Evolutionary conservation across 495 filamentous ascomycete species (phyloP), one percentile per base, ranked within the genome.

Genomic region (Aspergillus funiculosus): DNA sequence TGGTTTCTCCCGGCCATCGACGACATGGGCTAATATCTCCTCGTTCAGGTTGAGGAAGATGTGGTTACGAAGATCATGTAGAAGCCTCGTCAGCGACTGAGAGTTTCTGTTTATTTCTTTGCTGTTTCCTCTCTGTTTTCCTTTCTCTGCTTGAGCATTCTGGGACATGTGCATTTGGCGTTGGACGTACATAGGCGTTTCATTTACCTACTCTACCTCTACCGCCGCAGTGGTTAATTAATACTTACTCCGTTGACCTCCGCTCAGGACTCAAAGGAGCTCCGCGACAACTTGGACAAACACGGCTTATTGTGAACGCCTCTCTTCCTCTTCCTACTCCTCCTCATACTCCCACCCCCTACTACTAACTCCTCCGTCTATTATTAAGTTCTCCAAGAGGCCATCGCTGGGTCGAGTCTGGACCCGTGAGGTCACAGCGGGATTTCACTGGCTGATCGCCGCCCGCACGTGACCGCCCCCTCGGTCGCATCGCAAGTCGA

Each of bases 1-100:
- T n/a, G n/a, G n/a, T n/a, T n/a, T 35, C 26, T 50, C 9, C 25
- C 38, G 36, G 40, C 43, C 42, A 30, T 47, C 44, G 28, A 15
- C 43, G 54, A 54, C 44, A 61, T 61, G 58, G 67, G 73, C 78
- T 86, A 81, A 85, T 77, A 64, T 64, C 50, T 48, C 47, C 61
- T 59, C 66, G 62, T 63, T 72, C 81, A 94, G 89, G 87, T 92
- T 71, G 88, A 94, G 74, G 89, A 94, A 73, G 89, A 95, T 64
- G 73, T 75, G 62, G 81, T 96, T 66, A 92, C 88, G 52, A 94
- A 89, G 76, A 87, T 96, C 69, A 89, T 90, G 86, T 94, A 86
- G 77, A 67, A 41, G 54, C 46, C 49, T 54, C 54, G 48, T 56
- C 37, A 39, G 20, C 38, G 37, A 50, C 31, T 50, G 44, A 42